Evolutionary conservation across 106 monocot genomes (phyloP).

Genomic region (Gastrodia elata): DNA sequence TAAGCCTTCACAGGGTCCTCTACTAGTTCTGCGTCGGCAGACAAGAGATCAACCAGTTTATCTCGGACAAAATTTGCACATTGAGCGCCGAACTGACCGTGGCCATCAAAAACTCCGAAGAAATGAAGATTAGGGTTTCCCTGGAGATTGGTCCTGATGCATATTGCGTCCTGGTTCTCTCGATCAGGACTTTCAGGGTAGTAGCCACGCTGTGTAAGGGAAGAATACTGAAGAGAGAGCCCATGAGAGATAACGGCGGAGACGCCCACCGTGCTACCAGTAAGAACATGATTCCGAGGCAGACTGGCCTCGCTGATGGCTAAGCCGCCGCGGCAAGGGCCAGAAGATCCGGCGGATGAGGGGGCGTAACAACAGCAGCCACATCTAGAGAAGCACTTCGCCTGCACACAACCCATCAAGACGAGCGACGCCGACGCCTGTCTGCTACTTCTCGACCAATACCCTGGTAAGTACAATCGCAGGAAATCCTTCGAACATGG

Average conservation of each 20-base stretch:
- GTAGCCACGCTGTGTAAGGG: constrained; percentile 46
- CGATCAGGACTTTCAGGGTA: constrained; percentile 67
- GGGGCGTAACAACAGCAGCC: neutral
- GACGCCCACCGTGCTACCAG: constrained; percentile 13
- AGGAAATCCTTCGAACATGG: neutral
- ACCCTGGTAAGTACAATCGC: neutral
- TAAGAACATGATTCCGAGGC: constrained; percentile 11
- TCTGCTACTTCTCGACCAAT: neutral
- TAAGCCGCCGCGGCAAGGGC: neutral
- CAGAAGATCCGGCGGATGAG: neutral
- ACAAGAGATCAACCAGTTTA: constrained; percentile 29
- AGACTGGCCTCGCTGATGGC: constrained; percentile 2
- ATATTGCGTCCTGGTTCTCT: constrained; percentile 60
- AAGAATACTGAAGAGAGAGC: constrained; percentile 41
- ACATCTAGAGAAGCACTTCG: constrained; percentile 15
- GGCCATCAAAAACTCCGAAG: constrained; percentile 86
- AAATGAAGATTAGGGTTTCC: constrained; percentile 56
- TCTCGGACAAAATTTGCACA: constrained; percentile 58
- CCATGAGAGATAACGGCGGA: constrained; percentile 28
- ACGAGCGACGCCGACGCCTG: neutral
- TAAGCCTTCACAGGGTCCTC: constrained; percentile 45
- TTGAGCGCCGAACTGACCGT: constrained; percentile 53
- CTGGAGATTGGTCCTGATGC: constrained; percentile 33
- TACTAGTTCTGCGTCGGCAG: constrained; percentile 21
- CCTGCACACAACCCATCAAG: constrained; percentile 41